Conservation (phyloP, 2,329 filamentous ascomycete species). For the Sordariomycetes sp. region DNA sequence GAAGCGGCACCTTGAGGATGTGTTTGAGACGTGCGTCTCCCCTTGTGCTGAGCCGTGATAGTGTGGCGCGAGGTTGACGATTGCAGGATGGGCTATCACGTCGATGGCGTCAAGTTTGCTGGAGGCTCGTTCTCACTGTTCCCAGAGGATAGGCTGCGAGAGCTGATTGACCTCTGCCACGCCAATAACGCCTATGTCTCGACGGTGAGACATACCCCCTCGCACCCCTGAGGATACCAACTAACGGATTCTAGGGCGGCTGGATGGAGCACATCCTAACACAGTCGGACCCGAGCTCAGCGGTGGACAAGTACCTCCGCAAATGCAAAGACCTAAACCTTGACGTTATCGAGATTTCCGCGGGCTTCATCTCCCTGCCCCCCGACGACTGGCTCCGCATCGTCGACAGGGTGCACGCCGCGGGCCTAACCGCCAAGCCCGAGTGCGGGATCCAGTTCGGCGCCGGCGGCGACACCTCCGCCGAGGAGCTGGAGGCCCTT, state of each 20-base stretch:
- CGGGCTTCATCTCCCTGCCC: slow-evolving; percentile 39
- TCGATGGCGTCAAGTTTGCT: slow-evolving; percentile 42
- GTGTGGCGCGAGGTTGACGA: not conserved
- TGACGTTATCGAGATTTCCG: slow-evolving; percentile 38
- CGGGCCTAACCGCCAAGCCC: slow-evolving; percentile 36
- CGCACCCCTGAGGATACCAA: not conserved
- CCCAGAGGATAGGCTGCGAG: not conserved
- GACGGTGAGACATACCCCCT: slow-evolving; percentile 19
- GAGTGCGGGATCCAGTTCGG: slow-evolving; percentile 44
- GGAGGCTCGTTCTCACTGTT: slow-evolving; percentile 38
- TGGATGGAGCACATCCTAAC: slow-evolving; percentile 40
- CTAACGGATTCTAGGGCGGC: slow-evolving; percentile 24
- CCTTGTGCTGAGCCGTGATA: not conserved
- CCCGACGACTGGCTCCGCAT: slow-evolving; percentile 37
- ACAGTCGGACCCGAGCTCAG: slow-evolving; percentile 25
- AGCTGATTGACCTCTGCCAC: slow-evolving; percentile 13
- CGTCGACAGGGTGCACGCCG: slow-evolving; percentile 28
- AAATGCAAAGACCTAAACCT: slow-evolving; percentile 39
- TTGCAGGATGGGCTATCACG: slow-evolving; percentile 33
- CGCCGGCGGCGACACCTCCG: slow-evolving; percentile 36
- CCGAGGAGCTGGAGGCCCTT: slow-evolving; percentile 28
- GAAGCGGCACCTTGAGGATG: slow-evolving; percentile 34
- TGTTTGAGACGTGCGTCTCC: slow-evolving; percentile 33
- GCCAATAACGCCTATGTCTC: slow-evolving; percentile 30
- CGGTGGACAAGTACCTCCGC: slow-evolving; percentile 35